Conservation (phyloP, 148 eudicot genomes). For the Fagopyrum homotropicum region DNA sequence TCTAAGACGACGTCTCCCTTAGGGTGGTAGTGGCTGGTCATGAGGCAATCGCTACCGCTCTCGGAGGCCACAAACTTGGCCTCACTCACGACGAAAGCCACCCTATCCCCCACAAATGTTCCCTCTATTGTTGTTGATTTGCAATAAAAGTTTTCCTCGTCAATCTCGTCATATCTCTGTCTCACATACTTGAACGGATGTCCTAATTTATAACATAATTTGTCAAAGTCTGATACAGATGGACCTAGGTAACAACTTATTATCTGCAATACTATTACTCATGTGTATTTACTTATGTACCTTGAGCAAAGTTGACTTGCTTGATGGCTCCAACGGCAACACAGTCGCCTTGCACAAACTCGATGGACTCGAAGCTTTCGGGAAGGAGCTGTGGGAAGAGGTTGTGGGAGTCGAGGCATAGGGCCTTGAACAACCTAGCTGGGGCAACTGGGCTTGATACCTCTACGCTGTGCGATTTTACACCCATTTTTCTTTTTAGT, state of each 20-base stretch:
- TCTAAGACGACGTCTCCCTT: conserved; percentile 17
- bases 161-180: conserved; percentile 21
- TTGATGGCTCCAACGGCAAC: conserved; percentile 18
- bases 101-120: conserved; percentile 6
- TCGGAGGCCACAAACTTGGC: conserved; percentile 13
- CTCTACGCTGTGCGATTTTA: conserved; percentile 16
- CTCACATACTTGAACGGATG: conserved; percentile 1
- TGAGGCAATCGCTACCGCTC: conserved; percentile 15
- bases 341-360: conserved; percentile 22
- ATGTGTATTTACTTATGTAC: neutral
- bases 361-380: conserved; percentile 12
- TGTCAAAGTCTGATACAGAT: too few relatives aligned
- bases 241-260: too few relatives aligned
- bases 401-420: conserved; percentile 22
- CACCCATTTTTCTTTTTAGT: conserved; percentile 20
- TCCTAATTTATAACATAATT: neutral
- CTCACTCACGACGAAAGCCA: conserved; percentile 17
- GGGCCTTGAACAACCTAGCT: conserved; percentile 22
- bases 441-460: conserved; percentile 17
- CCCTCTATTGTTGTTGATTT: conserved; percentile 23
- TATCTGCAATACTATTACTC: too few relatives aligned
- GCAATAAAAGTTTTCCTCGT: conserved; percentile 13
- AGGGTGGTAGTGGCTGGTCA: conserved; percentile 16
- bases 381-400: conserved; percentile 27
- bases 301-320: conserved; percentile 17